Evolutionary conservation across 805 yeast species (phyloP).

Genomic region (Yarrowia porcina): DNA sequence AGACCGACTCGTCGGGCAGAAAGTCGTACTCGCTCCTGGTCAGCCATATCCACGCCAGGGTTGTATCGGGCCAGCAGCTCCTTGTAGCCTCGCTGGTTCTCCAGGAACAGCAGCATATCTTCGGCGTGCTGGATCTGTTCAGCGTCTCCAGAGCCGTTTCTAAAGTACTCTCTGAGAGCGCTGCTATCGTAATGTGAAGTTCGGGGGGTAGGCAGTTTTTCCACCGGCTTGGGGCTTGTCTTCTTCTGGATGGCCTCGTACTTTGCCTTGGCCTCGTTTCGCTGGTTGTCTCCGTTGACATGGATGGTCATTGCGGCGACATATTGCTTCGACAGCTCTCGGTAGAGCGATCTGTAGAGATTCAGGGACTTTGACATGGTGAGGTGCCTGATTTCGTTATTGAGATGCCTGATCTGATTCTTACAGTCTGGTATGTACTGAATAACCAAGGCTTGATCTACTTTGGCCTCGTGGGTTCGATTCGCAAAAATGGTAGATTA

Average conservation of each 20-base stretch:
- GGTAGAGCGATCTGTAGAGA: slow-evolving; percentile 32
- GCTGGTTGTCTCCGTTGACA: slow-evolving; percentile 27
- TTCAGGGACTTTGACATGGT: background rate
- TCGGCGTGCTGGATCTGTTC: slow-evolving; percentile 43
- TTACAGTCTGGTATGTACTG: no score
- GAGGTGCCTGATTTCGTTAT: no score
- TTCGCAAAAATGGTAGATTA: no score
- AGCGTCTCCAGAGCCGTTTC: slow-evolving; percentile 18
- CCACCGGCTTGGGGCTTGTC: slow-evolving; percentile 1
- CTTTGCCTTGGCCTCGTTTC: slow-evolving; percentile 23
- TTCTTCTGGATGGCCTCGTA: slow-evolving; percentile 23
- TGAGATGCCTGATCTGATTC: no score
- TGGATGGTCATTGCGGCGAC: slow-evolving; percentile 30
- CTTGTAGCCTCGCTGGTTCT: slow-evolving; percentile 71
- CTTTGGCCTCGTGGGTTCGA: background rate
- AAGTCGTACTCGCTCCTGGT: slow-evolving; percentile 69
- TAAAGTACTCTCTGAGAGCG: slow-evolving; percentile 29
- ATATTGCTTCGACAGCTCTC: slow-evolving; percentile 34
- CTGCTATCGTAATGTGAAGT: slow-evolving; percentile 29
- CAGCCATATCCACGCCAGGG: slow-evolving; percentile 75
- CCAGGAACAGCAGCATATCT: slow-evolving; percentile 62
- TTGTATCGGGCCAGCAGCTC: slow-evolving; percentile 82
- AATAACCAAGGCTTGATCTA: background rate
- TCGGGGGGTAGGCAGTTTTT: slow-evolving; percentile 8
- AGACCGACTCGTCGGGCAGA: slow-evolving; percentile 91